Evolutionary conservation across 129 eudicot genomes (phyloP), one percentile per base, ranked within the genome.

Genomic region (Pittosporum tobira): DNA sequence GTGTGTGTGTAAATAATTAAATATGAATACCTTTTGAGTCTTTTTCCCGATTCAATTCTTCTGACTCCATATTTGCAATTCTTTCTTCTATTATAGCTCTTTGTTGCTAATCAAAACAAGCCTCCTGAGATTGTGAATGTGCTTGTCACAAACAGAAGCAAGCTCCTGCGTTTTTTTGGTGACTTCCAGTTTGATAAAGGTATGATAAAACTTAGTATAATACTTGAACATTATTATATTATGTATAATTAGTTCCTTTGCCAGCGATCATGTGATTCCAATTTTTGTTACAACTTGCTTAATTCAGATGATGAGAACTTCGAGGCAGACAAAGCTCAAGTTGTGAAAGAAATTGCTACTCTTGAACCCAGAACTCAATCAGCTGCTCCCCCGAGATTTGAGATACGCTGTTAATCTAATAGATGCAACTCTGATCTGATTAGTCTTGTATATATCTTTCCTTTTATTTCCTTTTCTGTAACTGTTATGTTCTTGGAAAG

Each of bases 311-410:
- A 74, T 52, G 80, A 73, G 57, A 75, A 77, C 34, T 81, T 81
- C 29, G 75, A 81, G 56, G 56, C 78, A 15, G 88, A 81, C 75
- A 77, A 67, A 57, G 78, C 84, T 71, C 81, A 81, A 71, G 84
- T 81, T 67, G 79, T 81, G 52, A 71, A 71, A 55, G 84, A 77
- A 67, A 81, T 81, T 14, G 88, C 77, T 26, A 47, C 67, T 48
- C 81, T 77, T 52, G 81, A 81, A 74, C 65, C 67, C 20, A 66
- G 38, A 56, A 68, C 42, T 46, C 70, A 52, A 28, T 57, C 73
- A 61, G 61, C 74, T 10, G 63, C 69, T 65, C 47, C 62, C 36
- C 56, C 58, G 58, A 76, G 61, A 72, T 58, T 67, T 19, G 75
- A 77, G 61, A 46, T 68, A 42, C 51, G 66, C 3, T 68, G 69